phyloP scores from a whole-genome alignment of 2,329 filamentous ascomycete species.

The Diplodia mutila region DNA sequence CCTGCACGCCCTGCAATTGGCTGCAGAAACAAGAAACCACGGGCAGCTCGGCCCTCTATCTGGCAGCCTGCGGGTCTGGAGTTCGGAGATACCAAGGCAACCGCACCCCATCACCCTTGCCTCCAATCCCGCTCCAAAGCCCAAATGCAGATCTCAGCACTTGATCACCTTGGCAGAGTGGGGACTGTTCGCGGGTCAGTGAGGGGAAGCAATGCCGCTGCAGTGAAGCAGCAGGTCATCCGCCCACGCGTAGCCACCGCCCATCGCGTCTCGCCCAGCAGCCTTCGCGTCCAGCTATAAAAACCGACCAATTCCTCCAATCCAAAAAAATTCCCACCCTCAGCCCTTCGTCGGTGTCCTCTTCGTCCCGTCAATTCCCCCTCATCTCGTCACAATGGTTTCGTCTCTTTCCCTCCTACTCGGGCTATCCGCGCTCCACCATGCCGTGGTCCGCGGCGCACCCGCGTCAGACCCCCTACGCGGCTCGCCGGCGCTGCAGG shows the following conservation, averaged over 20 bases:
- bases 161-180: conserved; percentile 18
- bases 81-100: neutral
- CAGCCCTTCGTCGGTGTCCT: neutral
- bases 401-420: conserved; percentile 7
- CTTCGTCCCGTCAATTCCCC: neutral
- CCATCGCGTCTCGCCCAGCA: neutral
- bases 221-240: neutral
- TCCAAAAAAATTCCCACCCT: neutral
- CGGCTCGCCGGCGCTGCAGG: conserved; percentile 25
- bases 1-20: conserved; percentile 2
- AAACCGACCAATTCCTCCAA: neutral
- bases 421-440: neutral
- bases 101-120: neutral
- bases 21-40: neutral
- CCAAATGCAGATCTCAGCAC: neutral
- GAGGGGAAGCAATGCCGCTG: conserved; percentile 13
- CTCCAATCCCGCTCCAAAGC: too few relatives aligned
- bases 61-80: too few relatives aligned
- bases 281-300: conserved; percentile 5
- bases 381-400: neutral
- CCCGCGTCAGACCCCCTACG: conserved; percentile 25
- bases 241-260: conserved; percentile 4
- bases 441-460: neutral
- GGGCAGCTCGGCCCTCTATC: neutral
- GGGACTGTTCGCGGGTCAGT: neutral